A percentile compares a stretch with the other conserved stretches of the same genome.
These are phyloP conservation scores for Paramecium pentaurelia DNA, from an alignment of 73 alveolate genomes.

Conservation along the genomic window DNA sequence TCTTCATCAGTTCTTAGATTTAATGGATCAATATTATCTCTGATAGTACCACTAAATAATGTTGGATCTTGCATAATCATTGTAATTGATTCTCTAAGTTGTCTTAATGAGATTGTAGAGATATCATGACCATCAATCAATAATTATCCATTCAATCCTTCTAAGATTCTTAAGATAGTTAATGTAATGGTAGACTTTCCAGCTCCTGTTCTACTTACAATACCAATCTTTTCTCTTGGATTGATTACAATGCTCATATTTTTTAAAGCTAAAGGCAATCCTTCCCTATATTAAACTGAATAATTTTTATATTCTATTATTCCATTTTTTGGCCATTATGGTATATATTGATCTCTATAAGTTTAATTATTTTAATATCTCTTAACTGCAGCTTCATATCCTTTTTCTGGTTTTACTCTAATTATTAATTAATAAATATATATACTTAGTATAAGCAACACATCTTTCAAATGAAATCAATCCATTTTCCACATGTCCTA, in stretches of 20 bases:
- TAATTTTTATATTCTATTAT: constrained; percentile 64
- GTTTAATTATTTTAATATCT: not conserved
- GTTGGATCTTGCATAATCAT: constrained; percentile 91
- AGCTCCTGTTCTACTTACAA: constrained; percentile 89
- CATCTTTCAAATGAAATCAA: not conserved
- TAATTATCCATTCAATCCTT: constrained; percentile 73
- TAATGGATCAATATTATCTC: constrained; percentile 88
- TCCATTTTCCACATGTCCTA: not conserved
- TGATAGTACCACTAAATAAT: constrained; percentile 80
- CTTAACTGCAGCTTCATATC: constrained; percentile 54
- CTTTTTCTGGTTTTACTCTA: constrained; percentile 67
- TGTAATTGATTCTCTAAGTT: constrained; percentile 80
- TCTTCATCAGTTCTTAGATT: constrained; percentile 61
- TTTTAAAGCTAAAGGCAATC: constrained; percentile 68
- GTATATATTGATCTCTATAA: constrained; percentile 44
- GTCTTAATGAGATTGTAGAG: constrained; percentile 73
- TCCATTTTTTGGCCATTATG: constrained; percentile 87
- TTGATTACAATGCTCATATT: constrained; percentile 62
- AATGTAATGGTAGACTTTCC: constrained; percentile 84
- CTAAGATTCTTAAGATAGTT: constrained; percentile 83
- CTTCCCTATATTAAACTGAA: constrained; percentile 66
- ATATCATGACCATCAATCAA: constrained; percentile 85
- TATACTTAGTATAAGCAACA: constrained; percentile 60
- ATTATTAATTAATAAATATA: not conserved
- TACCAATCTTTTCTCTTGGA: constrained; percentile 78